A percentile compares a stretch with the other conserved stretches of the same genome.
These are phyloP conservation scores for Cyanidiococcus yangmingshanensis DNA, from an alignment of 23 red algal species.

Conservation along the genomic window DNA sequence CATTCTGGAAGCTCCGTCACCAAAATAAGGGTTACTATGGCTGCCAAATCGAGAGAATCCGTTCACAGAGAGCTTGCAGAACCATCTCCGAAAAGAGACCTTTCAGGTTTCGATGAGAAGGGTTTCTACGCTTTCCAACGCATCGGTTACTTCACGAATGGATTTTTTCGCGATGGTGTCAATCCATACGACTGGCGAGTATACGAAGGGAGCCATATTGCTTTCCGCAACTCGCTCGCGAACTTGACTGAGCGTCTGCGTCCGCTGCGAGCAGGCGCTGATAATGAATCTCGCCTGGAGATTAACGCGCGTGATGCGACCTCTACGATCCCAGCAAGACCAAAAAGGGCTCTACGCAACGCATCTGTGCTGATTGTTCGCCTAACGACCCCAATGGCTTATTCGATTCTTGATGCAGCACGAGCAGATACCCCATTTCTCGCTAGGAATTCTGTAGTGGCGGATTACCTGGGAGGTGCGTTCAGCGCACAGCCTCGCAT, in stretches of 20 bases:
- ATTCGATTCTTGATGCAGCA: not conserved
- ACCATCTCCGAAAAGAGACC: constrained; percentile 27
- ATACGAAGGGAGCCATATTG: constrained; percentile 47
- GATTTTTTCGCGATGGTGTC: constrained; percentile 68
- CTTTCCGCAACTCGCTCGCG: constrained; percentile 25
- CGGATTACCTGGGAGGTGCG: not conserved
- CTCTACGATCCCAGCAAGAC: constrained; percentile 15
- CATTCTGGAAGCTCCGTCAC: not conserved
- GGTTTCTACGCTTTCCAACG: constrained; percentile 53
- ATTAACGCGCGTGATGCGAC: not conserved
- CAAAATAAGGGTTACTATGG: not conserved
- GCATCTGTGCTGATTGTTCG: constrained; percentile 17
- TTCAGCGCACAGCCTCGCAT: not conserved
- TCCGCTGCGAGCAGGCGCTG: constrained; percentile 23
- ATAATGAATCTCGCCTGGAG: constrained; percentile 4
- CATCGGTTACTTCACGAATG: constrained; percentile 71
- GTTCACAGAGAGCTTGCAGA: not conserved
- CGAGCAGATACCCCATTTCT: not conserved
- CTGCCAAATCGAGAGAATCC: not conserved
- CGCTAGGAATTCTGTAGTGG: not conserved
- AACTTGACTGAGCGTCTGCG: constrained; percentile 27
- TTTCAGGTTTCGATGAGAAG: constrained; percentile 53
- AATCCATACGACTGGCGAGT: constrained; percentile 85
- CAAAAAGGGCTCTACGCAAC: not conserved
- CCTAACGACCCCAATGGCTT: constrained; percentile 22